Evolutionary conservation across 139 green algal genomes (phyloP).

Genomic region (Chara braunii): DNA sequence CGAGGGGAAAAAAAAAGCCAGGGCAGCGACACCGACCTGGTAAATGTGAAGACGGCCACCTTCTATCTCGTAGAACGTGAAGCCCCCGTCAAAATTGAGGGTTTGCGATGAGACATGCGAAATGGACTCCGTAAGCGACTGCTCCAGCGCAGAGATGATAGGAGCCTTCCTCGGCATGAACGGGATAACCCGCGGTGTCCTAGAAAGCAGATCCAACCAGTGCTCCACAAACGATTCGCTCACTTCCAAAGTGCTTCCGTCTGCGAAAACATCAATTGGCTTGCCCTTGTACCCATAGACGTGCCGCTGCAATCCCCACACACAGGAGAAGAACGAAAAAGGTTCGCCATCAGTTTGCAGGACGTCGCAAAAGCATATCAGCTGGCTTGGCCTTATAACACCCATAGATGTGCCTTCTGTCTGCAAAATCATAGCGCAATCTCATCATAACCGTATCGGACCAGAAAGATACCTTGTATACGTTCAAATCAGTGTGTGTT

Average conservation of each 20-base stretch:
- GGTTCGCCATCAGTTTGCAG: too few species aligned
- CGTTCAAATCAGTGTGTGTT: too few species aligned
- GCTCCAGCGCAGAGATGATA: slow-evolving; percentile 19
- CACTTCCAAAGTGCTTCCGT: slow-evolving; percentile 9
- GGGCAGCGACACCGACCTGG: slow-evolving; percentile 15
- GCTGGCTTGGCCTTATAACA: too few species aligned
- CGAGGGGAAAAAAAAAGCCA: too few species aligned
- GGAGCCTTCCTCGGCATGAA: slow-evolving; percentile 22
- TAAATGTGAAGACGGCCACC: slow-evolving; percentile 13
- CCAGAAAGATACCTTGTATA: too few species aligned
- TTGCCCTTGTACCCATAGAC: slow-evolving; percentile 15
- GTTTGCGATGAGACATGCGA: neutral
- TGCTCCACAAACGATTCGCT: slow-evolving; percentile 13
- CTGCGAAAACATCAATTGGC: slow-evolving; percentile 21
- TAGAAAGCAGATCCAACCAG: slow-evolving; percentile 22
- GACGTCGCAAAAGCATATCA: too few species aligned
- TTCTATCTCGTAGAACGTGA: slow-evolving; percentile 16
- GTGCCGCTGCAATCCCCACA: slow-evolving; percentile 24
- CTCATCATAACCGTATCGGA: too few species aligned
- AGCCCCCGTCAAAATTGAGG: slow-evolving; percentile 6
- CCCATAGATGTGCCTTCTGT: too few species aligned
- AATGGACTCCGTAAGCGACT: neutral
- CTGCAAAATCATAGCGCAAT: too few species aligned
- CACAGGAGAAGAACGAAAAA: neutral
- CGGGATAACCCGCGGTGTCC: slow-evolving; percentile 11